Evolutionary conservation across 176 grass and related monocot genomes (phyloP), one percentile per base, ranked within the genome.

Genomic region (Zoysia pacifica): DNA sequence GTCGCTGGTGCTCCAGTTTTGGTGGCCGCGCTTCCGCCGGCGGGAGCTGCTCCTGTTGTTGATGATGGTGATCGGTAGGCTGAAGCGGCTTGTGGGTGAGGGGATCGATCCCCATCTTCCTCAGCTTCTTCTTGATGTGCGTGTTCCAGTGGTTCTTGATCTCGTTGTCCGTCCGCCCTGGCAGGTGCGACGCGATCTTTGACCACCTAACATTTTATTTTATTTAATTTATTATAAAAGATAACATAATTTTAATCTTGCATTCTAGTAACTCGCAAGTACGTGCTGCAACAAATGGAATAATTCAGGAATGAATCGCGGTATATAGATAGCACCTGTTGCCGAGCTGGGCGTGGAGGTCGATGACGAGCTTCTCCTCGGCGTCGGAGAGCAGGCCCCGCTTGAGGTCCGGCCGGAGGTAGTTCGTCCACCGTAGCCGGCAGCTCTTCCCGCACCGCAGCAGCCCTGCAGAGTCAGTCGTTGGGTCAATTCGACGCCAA

Each of bases 61-160:
- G 49, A 6, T 7, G 72, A 5, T 5, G 56, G 9, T 13, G 69
- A 4, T 48, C 42, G 0, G 81, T 14, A 1, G 63, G 12, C 12
- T 48, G 47, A 67, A 93, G 69, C 13, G 90, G 90, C 81, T 69
- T 86, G 79, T 96, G 93, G 3, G 93, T 93, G 80, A 88, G 45
- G 0, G 93, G 90, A 48, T 97, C 90, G n/a, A 91, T 84, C 49
- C 93, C 90, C 86, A 93, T 93, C 85, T 89, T 91, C 81, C 60
- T 90, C 20, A 97, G 90, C 83, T 93, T 97, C 77, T 93, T 97
- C 74, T 97, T 97, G 61, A 93, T 89, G 80, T 93, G 90, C 5
- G 90, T 93, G 83, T 97, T 93, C 93, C 93, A 97, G 71, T 91
- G 88, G 81, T 97, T 97, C 81, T 97, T 97, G 81, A 97, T 97